Conservation (phyloP, 306 rosid species). For the Oemleria cerasiformis region DNA sequence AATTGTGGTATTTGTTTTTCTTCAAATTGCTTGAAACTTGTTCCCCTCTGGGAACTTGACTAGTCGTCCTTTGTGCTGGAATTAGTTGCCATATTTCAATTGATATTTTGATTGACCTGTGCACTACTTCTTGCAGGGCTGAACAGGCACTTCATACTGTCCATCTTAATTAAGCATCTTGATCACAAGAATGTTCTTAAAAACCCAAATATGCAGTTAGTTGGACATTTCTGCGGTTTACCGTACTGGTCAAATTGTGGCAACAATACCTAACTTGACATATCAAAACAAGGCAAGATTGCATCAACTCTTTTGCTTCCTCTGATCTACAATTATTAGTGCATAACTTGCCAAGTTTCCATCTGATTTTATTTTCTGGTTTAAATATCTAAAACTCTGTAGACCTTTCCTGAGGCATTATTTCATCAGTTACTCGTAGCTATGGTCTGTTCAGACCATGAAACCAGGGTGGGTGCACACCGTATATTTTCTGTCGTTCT, state of each 20-base stretch:
- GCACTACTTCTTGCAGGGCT: slow-evolving; percentile 16
- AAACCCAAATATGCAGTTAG: slow-evolving; percentile 27
- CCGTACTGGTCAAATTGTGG: slow-evolving; percentile 44
- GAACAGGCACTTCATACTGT: slow-evolving; percentile 25
- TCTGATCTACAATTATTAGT: neutral
- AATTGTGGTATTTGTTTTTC: no score
- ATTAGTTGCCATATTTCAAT: no score
- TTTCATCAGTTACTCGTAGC: slow-evolving; percentile 38
- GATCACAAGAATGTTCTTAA: slow-evolving; percentile 34
- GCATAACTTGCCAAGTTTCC: neutral
- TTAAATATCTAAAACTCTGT: neutral
- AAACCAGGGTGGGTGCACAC: slow-evolving; percentile 28
- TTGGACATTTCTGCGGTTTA: slow-evolving; percentile 38
- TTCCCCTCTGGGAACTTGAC: no score
- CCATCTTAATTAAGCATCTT: slow-evolving; percentile 32
- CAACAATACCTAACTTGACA: slow-evolving; percentile 38
- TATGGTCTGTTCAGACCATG: slow-evolving; percentile 28
- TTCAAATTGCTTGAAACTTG: no score
- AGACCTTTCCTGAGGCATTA: slow-evolving; percentile 47
- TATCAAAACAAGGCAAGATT: slow-evolving; percentile 44
- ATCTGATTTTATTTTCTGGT: neutral
- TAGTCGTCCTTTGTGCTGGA: no score
- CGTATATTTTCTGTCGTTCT: slow-evolving; percentile 30
- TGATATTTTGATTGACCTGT: slow-evolving; percentile 5
- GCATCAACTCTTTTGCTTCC: slow-evolving; percentile 5